Percentiles rank a stretch among this genome's conserved stretches.
Evolutionary conservation across 495 filamentous ascomycete species (phyloP).

Genomic region (Aspergillus haitiensis): DNA sequence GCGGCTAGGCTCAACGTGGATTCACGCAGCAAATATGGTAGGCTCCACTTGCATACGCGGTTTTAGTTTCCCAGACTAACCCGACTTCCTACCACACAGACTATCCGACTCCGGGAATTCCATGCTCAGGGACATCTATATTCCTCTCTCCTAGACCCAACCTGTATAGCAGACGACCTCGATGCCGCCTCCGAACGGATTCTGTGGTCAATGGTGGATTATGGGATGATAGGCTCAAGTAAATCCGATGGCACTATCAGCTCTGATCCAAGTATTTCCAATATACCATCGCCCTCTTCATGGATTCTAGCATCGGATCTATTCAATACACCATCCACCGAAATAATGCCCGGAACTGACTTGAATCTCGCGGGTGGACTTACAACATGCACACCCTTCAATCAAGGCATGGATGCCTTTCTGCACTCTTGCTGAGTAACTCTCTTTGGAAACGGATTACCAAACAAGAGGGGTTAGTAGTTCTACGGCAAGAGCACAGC

Average conservation of each 20-base stretch:
- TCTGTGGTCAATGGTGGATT: slow-evolving; percentile 32
- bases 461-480: too few species aligned
- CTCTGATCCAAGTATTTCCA: slow-evolving; percentile 4
- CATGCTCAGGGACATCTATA: slow-evolving; percentile 23
- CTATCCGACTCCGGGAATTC: slow-evolving; percentile 28
- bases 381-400: too few species aligned
- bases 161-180: slow-evolving; percentile 22
- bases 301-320: slow-evolving; percentile 18
- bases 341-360: neutral
- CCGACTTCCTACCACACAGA: too few species aligned
- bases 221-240: slow-evolving; percentile 12
- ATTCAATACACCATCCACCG: slow-evolving; percentile 3
- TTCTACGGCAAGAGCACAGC: too few species aligned
- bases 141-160: slow-evolving; percentile 23
- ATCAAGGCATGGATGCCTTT: too few species aligned
- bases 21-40: slow-evolving; percentile 31
- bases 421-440: too few species aligned
- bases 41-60: neutral
- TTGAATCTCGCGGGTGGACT: too few species aligned
- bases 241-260: slow-evolving; percentile 3
- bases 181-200: slow-evolving; percentile 17
- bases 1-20: slow-evolving; percentile 24
- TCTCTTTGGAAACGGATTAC: too few species aligned
- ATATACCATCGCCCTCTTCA: slow-evolving; percentile 19
- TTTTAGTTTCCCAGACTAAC: too few species aligned